Conservation (phyloP, 2,329 filamentous ascomycete genomes). For the Ophiostoma angusticollis region DNA sequence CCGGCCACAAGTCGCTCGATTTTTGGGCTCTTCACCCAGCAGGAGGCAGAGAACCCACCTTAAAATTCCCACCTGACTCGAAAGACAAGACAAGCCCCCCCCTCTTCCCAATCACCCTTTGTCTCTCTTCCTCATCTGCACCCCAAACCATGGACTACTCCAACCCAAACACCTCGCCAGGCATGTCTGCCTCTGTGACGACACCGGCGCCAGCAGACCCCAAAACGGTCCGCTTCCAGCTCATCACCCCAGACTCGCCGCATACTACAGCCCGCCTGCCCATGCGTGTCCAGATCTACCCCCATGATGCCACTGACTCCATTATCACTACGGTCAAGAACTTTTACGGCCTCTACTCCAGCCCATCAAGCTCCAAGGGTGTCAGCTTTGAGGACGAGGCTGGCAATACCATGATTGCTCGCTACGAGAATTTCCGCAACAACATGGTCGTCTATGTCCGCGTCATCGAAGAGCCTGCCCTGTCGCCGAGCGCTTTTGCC, state of each 20-base stretch:
- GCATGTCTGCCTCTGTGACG: slow-evolving; percentile 15
- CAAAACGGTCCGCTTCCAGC: slow-evolving; percentile 70
- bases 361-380: slow-evolving; percentile 54
- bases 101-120: background rate
- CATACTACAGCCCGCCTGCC: slow-evolving; percentile 62
- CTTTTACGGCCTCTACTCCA: slow-evolving; percentile 92
- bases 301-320: slow-evolving; percentile 91
- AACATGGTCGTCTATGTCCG: slow-evolving; percentile 91
- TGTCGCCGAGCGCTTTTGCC: slow-evolving; percentile 28
- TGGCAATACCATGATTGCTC: slow-evolving; percentile 82
- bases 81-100: too few species aligned
- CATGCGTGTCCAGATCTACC: slow-evolving; percentile 83
- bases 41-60: too few species aligned
- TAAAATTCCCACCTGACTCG: too few species aligned
- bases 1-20: too few species aligned
- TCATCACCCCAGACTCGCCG: slow-evolving; percentile 55
- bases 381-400: slow-evolving; percentile 90
- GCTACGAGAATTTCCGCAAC: slow-evolving; percentile 89
- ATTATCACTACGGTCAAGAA: slow-evolving; percentile 98
- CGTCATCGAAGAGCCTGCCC: slow-evolving; percentile 52
- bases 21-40: too few species aligned
- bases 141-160: slow-evolving; percentile 13
- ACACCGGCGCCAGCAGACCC: slow-evolving; percentile 30
- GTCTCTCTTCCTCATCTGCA: background rate
- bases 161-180: slow-evolving; percentile 1